Conservation (phyloP, 192 early-diverging fungal species). For the Pilaira anomala region DNA sequence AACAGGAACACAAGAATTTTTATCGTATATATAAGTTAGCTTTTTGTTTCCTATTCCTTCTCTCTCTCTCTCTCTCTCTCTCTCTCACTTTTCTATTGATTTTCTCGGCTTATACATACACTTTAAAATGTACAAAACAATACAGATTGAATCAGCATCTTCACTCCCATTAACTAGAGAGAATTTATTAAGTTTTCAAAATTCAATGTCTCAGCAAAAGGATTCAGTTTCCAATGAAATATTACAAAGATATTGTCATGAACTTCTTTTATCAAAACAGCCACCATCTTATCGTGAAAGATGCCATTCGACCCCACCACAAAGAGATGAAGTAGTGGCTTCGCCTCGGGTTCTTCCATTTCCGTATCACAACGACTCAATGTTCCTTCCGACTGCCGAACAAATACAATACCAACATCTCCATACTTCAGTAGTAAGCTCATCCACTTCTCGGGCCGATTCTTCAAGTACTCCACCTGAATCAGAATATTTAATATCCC, state of each 20-base stretch:
- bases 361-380: constrained; percentile 22
- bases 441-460: neutral
- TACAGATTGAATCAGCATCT: no score
- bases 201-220: no score
- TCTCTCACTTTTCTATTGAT: no score
- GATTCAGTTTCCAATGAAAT: neutral
- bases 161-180: no score
- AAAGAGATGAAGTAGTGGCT: constrained; percentile 3
- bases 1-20: no score
- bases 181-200: no score
- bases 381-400: constrained; percentile 21
- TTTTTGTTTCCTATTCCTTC: no score
- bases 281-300: neutral
- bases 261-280: neutral
- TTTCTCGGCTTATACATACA: no score
- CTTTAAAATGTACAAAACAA: no score
- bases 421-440: neutral
- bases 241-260: neutral
- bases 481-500: neutral
- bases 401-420: neutral
- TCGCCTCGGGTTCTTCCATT: constrained; percentile 16
- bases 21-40: no score
- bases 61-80: no score
- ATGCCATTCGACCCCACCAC: neutral
- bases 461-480: neutral